Base-by-base conservation (phyloP, 208 protist genomes). In the Novymonas esmeraldas region DNA sequence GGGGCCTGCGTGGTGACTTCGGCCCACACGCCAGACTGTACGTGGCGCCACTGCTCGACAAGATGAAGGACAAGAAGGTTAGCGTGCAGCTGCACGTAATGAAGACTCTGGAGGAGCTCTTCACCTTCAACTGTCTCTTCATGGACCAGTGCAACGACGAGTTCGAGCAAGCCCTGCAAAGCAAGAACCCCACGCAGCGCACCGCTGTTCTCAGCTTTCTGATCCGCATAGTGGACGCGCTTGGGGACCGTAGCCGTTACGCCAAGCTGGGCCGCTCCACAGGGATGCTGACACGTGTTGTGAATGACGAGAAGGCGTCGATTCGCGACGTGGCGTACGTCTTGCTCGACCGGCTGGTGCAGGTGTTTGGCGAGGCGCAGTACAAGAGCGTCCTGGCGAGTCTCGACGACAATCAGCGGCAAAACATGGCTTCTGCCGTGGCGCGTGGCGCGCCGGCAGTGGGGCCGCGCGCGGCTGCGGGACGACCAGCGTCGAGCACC, bases 31-130 rank as follows among this genome's bases (percentile, higher is more conserved):
- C 83, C 0, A 70, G 79, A 42, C 51, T 45, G 24, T 92, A 69
- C 55, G 41, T 96, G 11, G 52, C 63, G 11, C 74, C 78, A 14
- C 56, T 96, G 36, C 91, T 96, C 65, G 91, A 94, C 49, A 94
- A 94, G 64, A 84, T 96, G 81, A 94, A 94, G 68, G 91, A 96
- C 68, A 96, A 96, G 60, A 96, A 96, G 52, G 82, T 81, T 38
- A 93, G 87, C 66, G 88, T 94, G 14, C 70, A 92, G 26, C 76
- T 87, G 38, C 91, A 94, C 64, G 78, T 94, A 16, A 87, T 83
- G 74, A 76, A 76, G 31, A 93, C 88, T 2, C 72, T 96, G 48
- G 87, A 93, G 51, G 74, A 75, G 50, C 64, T 96, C 22, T 79
- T 96, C 51, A 52, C 60, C 10, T 95, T 90, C 61, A 79, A 87